Percentiles rank a stretch among this genome's conserved stretches.
Conservation (phyloP, 2,329 filamentous ascomycete genomes). For the Phoma herbarum region DNA sequence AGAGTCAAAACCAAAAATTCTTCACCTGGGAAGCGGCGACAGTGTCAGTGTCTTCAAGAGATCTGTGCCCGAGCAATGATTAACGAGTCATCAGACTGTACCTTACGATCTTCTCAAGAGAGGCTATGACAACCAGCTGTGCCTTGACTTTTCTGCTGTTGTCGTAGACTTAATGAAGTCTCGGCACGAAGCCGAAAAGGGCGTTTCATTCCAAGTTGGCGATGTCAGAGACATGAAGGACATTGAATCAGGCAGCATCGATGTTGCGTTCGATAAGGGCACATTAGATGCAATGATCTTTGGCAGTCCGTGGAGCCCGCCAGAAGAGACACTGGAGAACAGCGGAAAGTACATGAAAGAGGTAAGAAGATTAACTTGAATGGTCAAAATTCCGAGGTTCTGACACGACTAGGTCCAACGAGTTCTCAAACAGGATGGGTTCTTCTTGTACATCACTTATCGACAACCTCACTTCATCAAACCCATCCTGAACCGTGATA, state of each 20-base stretch:
- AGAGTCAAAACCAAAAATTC: background rate
- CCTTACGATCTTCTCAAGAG: slow-evolving; percentile 10
- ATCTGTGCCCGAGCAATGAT: background rate
- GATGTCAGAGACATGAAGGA: slow-evolving; percentile 63
- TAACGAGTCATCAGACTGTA: slow-evolving; percentile 1
- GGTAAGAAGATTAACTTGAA: slow-evolving; percentile 41
- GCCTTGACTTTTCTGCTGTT: slow-evolving; percentile 65
- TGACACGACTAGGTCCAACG: slow-evolving; percentile 53
- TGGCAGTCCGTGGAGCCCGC: slow-evolving; percentile 63
- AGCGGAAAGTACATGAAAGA: slow-evolving; percentile 60
- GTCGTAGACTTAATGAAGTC: slow-evolving; percentile 63
- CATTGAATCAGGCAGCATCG: slow-evolving; percentile 55
- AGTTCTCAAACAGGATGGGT: slow-evolving; percentile 58
- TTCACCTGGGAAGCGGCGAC: background rate
- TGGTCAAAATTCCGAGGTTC: too few relatives aligned
- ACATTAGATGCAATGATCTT: slow-evolving; percentile 66
- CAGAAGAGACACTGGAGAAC: slow-evolving; percentile 59
- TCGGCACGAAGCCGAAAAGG: slow-evolving; percentile 50
- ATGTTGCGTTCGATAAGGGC: slow-evolving; percentile 67
- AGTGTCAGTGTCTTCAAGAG: background rate
- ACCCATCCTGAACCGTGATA: slow-evolving; percentile 34
- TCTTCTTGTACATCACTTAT: slow-evolving; percentile 60
- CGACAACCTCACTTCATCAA: slow-evolving; percentile 46
- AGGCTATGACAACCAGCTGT: slow-evolving; percentile 36
- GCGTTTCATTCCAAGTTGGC: slow-evolving; percentile 60